These are phyloP conservation scores for Cercospora canescens DNA, from an alignment of 2,329 filamentous ascomycete species.

Conservation along the genomic window DNA sequence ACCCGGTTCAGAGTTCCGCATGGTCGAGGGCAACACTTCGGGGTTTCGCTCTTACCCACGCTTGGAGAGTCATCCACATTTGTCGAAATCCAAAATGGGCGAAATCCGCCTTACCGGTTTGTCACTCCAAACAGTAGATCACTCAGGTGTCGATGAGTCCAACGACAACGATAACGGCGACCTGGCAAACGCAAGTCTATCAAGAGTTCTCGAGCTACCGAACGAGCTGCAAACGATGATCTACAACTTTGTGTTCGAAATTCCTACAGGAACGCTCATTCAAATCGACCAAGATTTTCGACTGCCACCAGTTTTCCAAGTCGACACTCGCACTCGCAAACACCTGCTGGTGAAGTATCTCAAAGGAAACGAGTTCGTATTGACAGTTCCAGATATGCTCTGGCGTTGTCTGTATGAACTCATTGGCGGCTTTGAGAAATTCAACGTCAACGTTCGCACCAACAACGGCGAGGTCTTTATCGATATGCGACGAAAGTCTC, in stretches of 20 bases:
- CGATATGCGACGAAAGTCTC: no score
- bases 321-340: neutral
- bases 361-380: neutral
- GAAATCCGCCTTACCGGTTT: neutral
- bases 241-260: neutral
- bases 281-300: neutral
- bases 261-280: neutral
- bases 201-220: neutral
- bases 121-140: neutral
- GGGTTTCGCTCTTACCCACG: neutral
- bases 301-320: neutral
- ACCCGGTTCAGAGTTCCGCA: neutral
- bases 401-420: neutral
- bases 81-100: neutral
- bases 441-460: neutral
- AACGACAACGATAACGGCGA: neutral
- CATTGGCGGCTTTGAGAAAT: neutral
- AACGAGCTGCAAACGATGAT: neutral
- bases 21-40: neutral
- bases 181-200: neutral
- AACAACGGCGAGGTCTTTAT: neutral
- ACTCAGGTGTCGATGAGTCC: neutral
- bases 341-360: neutral
- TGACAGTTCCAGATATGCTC: neutral
- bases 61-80: neutral